These are phyloP conservation scores for Ceratobasidium theobromae DNA, from an alignment of 1,284 basidiomycete species.

Conservation along the genomic window DNA sequence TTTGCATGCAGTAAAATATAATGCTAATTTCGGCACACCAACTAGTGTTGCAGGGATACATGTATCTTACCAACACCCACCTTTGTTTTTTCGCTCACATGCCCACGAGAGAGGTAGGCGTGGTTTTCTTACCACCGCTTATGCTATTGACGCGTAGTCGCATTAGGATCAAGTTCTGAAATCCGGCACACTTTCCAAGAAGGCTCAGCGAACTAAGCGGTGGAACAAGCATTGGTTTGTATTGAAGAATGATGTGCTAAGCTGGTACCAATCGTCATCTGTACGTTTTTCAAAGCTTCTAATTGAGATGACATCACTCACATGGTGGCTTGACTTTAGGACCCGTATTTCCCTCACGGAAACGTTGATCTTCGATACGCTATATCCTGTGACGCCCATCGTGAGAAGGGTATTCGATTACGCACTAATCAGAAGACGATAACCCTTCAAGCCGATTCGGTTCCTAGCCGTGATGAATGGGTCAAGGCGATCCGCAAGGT, in stretches of 20 bases:
- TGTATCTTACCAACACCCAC: constrained; percentile 91
- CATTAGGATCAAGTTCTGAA: constrained; percentile 81
- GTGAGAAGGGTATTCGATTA: constrained; percentile 73
- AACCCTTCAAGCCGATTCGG: constrained; percentile 73
- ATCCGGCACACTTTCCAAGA: constrained; percentile 82
- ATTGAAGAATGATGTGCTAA: constrained; percentile 88
- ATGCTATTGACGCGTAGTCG: not conserved
- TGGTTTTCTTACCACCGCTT: not conserved
- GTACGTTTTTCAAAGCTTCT: constrained; percentile 49
- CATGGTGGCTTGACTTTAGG: constrained; percentile 48
- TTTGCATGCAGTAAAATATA: not conserved
- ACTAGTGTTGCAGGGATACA: constrained; percentile 90
- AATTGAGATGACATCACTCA: constrained; percentile 4
- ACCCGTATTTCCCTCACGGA: constrained; percentile 96
- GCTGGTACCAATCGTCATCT: constrained; percentile 92
- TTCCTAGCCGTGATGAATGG: constrained; percentile 86
- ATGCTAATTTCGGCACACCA: constrained; percentile 10
- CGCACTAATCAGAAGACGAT: constrained; percentile 79
- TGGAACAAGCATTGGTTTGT: constrained; percentile 94
- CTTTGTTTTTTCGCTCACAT: constrained; percentile 98
- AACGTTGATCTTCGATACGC: constrained; percentile 93
- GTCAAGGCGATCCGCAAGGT: constrained; percentile 88
- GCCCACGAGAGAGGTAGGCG: constrained; percentile 75
- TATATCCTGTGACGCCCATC: constrained; percentile 76
- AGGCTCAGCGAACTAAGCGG: constrained; percentile 79